phyloP scores from a whole-genome alignment of 768 basidiomycete genomes.

The Lentinus tigrinus region DNA sequence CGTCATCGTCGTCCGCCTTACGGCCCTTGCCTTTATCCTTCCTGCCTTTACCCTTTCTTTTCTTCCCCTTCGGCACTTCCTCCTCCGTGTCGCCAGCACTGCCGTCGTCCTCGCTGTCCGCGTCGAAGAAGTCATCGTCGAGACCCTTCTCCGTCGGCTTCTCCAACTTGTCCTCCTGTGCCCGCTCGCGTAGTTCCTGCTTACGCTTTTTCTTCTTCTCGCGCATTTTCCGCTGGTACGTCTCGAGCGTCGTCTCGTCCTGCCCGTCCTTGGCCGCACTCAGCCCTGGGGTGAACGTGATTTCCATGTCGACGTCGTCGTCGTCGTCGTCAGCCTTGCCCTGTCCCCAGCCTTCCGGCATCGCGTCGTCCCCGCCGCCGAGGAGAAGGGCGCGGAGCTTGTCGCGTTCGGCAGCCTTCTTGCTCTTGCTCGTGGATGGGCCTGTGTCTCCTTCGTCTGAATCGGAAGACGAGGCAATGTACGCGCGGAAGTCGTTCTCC shows the following conservation, averaged over 20 bases:
- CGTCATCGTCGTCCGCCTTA: constrained; percentile 24
- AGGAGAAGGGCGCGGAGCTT: constrained; percentile 78
- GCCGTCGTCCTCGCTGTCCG: constrained; percentile 32
- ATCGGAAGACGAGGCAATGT: constrained; percentile 47
- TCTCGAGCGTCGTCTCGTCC: constrained; percentile 87
- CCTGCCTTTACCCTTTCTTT: constrained; percentile 17
- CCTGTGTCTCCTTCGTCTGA: constrained; percentile 61
- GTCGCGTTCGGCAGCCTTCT: constrained; percentile 52
- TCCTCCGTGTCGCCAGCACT: constrained; percentile 28
- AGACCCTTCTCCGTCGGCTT: constrained; percentile 24
- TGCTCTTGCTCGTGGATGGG: constrained; percentile 25
- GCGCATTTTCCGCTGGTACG: constrained; percentile 84
- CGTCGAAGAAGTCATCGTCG: constrained; percentile 80
- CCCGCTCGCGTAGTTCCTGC: constrained; percentile 52
- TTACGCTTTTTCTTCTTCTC: constrained; percentile 86
- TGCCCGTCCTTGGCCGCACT: constrained; percentile 47
- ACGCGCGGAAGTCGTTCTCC: constrained; percentile 79
- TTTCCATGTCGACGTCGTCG: constrained; percentile 82
- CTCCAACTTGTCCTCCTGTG: constrained; percentile 21
- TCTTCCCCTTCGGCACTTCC: constrained; percentile 20
- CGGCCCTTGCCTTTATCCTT: constrained; percentile 16
- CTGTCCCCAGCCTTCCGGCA: constrained; percentile 85
- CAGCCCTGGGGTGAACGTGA: constrained; percentile 90
- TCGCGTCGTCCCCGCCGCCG: constrained; percentile 56
- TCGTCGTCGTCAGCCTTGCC: constrained; percentile 39